Conservation (phyloP, 106 monocot species). For the Cymbidium sinense region DNA sequence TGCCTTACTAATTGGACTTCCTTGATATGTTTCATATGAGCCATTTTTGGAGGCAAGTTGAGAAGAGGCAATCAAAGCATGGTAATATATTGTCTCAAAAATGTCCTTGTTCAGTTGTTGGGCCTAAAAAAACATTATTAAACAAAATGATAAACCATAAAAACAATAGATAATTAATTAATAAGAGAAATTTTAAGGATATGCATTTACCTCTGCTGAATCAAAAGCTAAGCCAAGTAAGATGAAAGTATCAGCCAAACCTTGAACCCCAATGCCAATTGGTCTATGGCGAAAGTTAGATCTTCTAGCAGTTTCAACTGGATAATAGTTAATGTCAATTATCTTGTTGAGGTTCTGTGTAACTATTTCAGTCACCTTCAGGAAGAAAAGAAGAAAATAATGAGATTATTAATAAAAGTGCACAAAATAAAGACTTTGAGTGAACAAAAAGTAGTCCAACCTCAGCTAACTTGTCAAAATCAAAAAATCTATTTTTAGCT, state of each 20-base stretch:
- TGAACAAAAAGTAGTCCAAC: conserved; percentile 27
- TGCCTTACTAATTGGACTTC: conserved; percentile 76
- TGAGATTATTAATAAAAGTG: background rate
- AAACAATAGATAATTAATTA: background rate
- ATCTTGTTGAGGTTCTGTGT: conserved; percentile 90
- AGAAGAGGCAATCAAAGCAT: conserved; percentile 59
- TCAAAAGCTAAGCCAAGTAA: conserved; percentile 85
- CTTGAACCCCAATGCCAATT: conserved; percentile 92
- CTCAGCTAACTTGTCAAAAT: conserved; percentile 85
- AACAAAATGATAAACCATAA: background rate
- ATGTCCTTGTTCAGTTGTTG: conserved; percentile 68
- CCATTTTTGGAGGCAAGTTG: conserved; percentile 62
- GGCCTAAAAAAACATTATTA: conserved; percentile 33
- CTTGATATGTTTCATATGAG: conserved; percentile 69
- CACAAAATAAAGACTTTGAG: background rate
- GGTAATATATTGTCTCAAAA: conserved; percentile 79
- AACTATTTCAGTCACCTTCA: conserved; percentile 62
- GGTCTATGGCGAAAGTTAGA: conserved; percentile 74
- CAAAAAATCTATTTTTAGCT: conserved; percentile 68
- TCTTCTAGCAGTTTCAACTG: conserved; percentile 74
- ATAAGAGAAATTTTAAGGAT: background rate
- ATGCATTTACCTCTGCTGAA: conserved; percentile 50
- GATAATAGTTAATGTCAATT: conserved; percentile 90
- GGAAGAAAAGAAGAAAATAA: background rate
- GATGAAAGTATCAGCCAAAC: conserved; percentile 82